Evolutionary conservation across 345 rosid genomes (phyloP).

Genomic region (Cochlearia excelsa): DNA sequence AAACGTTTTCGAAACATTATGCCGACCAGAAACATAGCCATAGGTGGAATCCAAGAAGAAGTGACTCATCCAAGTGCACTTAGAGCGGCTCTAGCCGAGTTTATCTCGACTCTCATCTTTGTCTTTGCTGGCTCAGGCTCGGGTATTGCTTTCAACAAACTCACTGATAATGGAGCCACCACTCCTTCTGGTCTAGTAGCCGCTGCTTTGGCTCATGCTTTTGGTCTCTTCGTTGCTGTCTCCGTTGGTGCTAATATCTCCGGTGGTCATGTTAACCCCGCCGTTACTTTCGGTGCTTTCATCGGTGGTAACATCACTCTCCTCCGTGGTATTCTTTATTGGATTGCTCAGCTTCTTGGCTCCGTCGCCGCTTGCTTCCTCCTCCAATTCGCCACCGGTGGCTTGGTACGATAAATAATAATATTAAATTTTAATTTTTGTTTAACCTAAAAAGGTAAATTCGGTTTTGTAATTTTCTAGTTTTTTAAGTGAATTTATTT

Average conservation of each 20-base stretch:
- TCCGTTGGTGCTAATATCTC: conserved; percentile 79
- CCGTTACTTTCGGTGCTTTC: conserved; percentile 63
- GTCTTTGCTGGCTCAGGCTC: conserved; percentile 93
- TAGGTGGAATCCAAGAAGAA: conserved; percentile 64
- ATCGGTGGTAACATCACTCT: conserved; percentile 87
- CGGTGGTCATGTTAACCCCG: conserved; percentile 53
- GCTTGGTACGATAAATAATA: conserved; percentile 44
- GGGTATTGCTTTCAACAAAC: conserved; percentile 82
- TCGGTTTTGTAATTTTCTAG: too few relatives aligned
- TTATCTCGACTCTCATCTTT: conserved; percentile 74
- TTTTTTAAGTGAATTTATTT: too few relatives aligned
- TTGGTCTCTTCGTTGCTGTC: conserved; percentile 77
- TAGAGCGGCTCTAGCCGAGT: conserved; percentile 86
- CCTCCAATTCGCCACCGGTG: conserved; percentile 68
- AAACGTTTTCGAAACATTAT: conserved; percentile 31
- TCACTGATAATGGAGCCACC: conserved; percentile 59
- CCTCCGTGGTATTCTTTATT: conserved; percentile 76
- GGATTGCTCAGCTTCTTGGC: conserved; percentile 89
- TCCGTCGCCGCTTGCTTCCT: conserved; percentile 78
- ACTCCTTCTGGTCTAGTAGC: conserved; percentile 78
- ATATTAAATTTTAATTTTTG: neutral
- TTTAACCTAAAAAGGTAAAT: too few relatives aligned
- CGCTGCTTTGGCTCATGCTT: conserved; percentile 80
- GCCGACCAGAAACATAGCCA: conserved; percentile 85
- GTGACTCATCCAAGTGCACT: conserved; percentile 65